Evolutionary conservation across 495 filamentous ascomycete species (phyloP).

Genomic region (Emericellopsis terricola): DNA sequence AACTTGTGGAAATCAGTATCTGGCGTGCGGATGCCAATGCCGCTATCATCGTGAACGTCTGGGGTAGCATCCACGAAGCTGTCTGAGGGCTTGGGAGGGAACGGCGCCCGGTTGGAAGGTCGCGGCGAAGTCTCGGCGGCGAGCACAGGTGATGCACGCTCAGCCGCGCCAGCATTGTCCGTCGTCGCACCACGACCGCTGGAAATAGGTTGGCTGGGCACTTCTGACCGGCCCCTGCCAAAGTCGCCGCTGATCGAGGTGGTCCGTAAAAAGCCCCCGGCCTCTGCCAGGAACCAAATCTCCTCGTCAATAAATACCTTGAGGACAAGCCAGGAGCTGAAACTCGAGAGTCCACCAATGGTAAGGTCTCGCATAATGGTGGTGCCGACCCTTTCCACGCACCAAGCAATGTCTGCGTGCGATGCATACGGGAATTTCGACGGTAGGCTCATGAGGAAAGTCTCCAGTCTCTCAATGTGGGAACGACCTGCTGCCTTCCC

Average conservation of each 20-base stretch:
- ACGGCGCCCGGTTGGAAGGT: constrained; percentile 24
- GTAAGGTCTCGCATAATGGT: constrained; percentile 65
- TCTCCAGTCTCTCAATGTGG: constrained; percentile 71
- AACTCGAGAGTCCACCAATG: constrained; percentile 64
- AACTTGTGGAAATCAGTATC: constrained; percentile 42
- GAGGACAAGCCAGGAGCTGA: constrained; percentile 95
- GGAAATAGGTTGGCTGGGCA: constrained; percentile 8
- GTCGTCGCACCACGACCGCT: constrained; percentile 22
- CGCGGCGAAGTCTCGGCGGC: too few relatives aligned
- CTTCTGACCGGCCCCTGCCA: constrained; percentile 8
- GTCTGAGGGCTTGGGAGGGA: constrained; percentile 14
- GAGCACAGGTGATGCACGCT: constrained; percentile 16
- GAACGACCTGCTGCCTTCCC: constrained; percentile 25
- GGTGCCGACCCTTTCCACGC: constrained; percentile 47
- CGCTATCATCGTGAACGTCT: constrained; percentile 44
- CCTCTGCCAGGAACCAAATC: constrained; percentile 78
- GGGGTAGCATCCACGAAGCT: constrained; percentile 10
- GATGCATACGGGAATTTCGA: constrained; percentile 53
- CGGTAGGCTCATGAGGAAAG: constrained; percentile 61
- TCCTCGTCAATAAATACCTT: constrained; percentile 96
- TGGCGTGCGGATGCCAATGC: constrained; percentile 45
- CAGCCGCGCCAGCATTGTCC: constrained; percentile 18
- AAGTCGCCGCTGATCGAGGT: not conserved
- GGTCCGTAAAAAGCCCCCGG: constrained; percentile 68
- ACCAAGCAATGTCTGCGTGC: constrained; percentile 47